Evolutionary conservation across 176 grass and related monocot genomes (phyloP).

Genomic region (Zea luxurians): DNA sequence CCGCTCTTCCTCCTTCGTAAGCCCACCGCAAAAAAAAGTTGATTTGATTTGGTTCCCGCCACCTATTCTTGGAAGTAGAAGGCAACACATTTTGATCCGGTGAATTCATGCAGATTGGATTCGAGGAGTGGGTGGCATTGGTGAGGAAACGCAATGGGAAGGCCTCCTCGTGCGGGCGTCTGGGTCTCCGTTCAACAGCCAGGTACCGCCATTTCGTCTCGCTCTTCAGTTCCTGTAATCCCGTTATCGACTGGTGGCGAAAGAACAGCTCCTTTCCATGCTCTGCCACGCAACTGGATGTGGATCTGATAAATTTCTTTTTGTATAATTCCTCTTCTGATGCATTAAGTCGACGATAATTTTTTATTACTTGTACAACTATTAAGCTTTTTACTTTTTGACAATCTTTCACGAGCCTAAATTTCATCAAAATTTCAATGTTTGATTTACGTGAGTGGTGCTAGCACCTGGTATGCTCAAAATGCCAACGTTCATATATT

Average conservation of each 20-base stretch:
- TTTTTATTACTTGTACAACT: neutral
- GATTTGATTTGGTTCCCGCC: neutral
- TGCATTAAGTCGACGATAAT: neutral
- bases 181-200: slow-evolving; percentile 36
- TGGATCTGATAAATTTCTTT: neutral
- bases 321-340: neutral
- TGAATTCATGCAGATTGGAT: slow-evolving; percentile 36
- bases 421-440: neutral
- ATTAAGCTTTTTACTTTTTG: neutral
- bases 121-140: slow-evolving; percentile 66
- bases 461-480: neutral
- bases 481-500: neutral
- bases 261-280: neutral
- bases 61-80: neutral
- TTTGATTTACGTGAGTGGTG: neutral
- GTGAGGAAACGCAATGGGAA: slow-evolving; percentile 50
- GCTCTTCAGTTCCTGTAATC: neutral
- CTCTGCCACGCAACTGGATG: neutral
- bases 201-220: slow-evolving; percentile 22
- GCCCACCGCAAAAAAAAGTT: neutral
- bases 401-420: neutral
- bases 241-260: neutral
- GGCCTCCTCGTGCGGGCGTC: slow-evolving; percentile 19
- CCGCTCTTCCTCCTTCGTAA: slow-evolving; percentile 56
- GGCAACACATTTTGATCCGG: neutral